phyloP scores from a whole-genome alignment of 441 rosid genomes.

The Pelargonium australe region DNA sequence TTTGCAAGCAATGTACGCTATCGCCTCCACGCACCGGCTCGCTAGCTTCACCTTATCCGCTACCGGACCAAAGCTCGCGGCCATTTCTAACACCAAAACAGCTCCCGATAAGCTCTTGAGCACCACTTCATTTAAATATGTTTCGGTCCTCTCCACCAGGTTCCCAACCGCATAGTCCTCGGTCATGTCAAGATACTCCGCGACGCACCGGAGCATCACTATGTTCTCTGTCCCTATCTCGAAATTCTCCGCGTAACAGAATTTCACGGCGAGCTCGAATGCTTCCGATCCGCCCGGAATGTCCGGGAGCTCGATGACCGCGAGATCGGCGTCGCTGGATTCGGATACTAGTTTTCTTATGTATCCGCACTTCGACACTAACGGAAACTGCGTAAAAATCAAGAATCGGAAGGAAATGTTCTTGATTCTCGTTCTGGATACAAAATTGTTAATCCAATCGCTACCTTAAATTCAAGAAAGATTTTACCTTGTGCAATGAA shows the following conservation, averaged over 20 bases:
- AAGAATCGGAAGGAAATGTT: neutral
- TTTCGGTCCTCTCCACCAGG: conserved; percentile 47
- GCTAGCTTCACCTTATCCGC: conserved; percentile 58
- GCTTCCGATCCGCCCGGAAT: conserved; percentile 55
- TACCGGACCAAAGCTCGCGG: conserved; percentile 39
- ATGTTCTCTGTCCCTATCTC: conserved; percentile 59
- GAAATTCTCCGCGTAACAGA: conserved; percentile 65
- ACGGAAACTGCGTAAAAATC: conserved; percentile 40
- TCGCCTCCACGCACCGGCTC: conserved; percentile 51
- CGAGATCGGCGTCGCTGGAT: conserved; percentile 41
- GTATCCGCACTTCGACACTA: conserved; percentile 53
- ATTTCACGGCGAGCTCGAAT: conserved; percentile 49
- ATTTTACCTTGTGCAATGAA: conserved; percentile 66
- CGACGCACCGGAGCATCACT: conserved; percentile 47
- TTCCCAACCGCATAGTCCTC: conserved; percentile 57
- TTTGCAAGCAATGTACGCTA: conserved; percentile 59
- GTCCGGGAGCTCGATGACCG: conserved; percentile 34
- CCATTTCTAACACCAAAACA: conserved; percentile 41
- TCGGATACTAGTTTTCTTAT: conserved; percentile 47
- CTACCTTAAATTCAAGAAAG: too few species aligned
- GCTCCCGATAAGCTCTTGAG: conserved; percentile 63
- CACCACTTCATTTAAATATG: conserved; percentile 62
- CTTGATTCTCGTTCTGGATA: too few species aligned
- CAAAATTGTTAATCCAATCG: too few species aligned
- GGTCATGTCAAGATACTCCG: conserved; percentile 66